Conservation (phyloP, 768 basidiomycete genomes). For the Roridomyces roridus region DNA sequence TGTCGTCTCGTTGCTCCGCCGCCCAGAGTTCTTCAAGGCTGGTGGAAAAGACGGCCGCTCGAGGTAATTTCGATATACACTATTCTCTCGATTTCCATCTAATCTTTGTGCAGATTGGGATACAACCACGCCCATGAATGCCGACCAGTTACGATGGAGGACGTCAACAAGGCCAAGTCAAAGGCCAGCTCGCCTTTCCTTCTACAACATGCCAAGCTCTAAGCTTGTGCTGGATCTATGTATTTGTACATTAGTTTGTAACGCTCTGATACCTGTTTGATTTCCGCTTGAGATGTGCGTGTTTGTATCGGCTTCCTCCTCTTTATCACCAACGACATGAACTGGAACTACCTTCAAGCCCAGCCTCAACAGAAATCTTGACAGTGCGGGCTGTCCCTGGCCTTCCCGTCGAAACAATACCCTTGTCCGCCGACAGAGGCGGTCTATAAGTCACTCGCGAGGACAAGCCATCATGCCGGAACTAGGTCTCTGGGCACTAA, state of each 20-base stretch:
- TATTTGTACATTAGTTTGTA: neutral
- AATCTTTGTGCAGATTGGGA: conserved; percentile 58
- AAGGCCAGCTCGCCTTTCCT: conserved; percentile 60
- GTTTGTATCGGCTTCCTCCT: too few relatives aligned
- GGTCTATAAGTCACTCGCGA: too few relatives aligned
- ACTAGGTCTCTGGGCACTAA: too few relatives aligned
- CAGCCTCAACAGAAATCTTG: too few relatives aligned
- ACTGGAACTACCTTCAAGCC: too few relatives aligned
- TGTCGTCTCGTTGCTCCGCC: conserved; percentile 75
- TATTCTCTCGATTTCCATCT: neutral
- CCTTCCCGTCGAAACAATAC: neutral
- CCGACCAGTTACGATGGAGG: conserved; percentile 61
- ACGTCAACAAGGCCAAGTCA: conserved; percentile 81
- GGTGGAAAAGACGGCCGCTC: conserved; percentile 72
- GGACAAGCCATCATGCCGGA: too few relatives aligned
- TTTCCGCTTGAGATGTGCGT: too few relatives aligned
- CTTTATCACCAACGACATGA: too few relatives aligned
- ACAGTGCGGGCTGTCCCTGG: too few relatives aligned
- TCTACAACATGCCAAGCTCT: conserved; percentile 55
- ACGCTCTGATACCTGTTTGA: neutral
- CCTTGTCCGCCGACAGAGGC: too few relatives aligned
- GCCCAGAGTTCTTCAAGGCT: conserved; percentile 76
- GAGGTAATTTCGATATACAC: conserved; percentile 51
- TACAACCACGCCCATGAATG: conserved; percentile 82
- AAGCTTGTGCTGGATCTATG: conserved; percentile 8